Base-by-base conservation (phyloP, 2,329 filamentous ascomycete species). In the Pyrenochaeta sp. region DNA sequence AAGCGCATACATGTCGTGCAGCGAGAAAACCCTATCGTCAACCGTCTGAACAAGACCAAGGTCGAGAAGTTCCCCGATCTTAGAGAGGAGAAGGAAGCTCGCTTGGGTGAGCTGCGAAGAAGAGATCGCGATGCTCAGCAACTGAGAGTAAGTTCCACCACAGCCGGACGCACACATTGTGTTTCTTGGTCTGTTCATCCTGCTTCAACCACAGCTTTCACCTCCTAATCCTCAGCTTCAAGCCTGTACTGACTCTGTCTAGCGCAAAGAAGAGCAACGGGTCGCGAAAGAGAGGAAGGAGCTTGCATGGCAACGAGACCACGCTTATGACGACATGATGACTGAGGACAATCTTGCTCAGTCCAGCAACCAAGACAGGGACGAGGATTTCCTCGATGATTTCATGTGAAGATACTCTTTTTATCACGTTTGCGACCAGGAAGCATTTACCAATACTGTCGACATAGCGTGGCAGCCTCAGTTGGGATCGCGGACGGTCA, bases 1-100 rank as follows among this genome's bases (percentile, higher is more conserved):
- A 92, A 88, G 75, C 86, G 87, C 58, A 77, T 96, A 44, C 84
- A 95, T 44, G 88, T 99, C 11, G 72, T 84, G 8, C 81, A 86
- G 66, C 84, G 93, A 38, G 89, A 95, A 69, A 99, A 99, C 71
- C 77, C 86, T 35, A 90, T 96, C 63, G 84, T 99, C 76, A 99
- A 99, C 76, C 85, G 94, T n/a, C 83, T 99, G 55, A 97, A 96
- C 78, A 99, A 97, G 81, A 99, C 94, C 23, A 90, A 88, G 59
- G 83, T 89, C 22, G 93, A 97, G 75, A 89, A 86, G 71, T 90
- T 86, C 68, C 91, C 93, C 0, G 90, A 97, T 67, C 76, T 99
- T 9, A 79, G 81, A 45, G 83, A 87, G 66, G 92, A 96, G 75
- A 89, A 87, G 67, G 91, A 96, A 41, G 88, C 90, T 35, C 82